Percentiles rank a stretch among this genome's conserved stretches.
Conservation (phyloP, 2,329 filamentous ascomycete species). For the Ceratocystis papillata region DNA sequence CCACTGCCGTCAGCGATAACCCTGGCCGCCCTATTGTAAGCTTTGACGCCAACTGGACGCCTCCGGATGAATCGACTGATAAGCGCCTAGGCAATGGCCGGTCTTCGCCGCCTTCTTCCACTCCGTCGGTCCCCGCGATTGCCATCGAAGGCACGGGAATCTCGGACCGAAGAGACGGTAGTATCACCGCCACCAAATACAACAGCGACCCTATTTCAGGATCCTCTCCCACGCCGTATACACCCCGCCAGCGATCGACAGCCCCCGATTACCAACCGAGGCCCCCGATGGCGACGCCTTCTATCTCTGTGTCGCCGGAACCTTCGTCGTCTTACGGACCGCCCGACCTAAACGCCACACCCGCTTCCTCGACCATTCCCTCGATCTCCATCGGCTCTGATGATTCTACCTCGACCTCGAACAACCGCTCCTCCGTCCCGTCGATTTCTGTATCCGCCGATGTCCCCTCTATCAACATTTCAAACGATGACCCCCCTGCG, state of each 20-base stretch:
- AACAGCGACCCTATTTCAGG: slow-evolving; percentile 5
- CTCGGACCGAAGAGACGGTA: slow-evolving; percentile 8
- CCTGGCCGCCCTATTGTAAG: slow-evolving; percentile 92
- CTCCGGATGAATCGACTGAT: slow-evolving; percentile 60
- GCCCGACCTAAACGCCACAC: slow-evolving; percentile 16
- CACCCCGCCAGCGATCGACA: background rate
- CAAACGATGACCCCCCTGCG: slow-evolving; percentile 30
- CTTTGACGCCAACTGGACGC: slow-evolving; percentile 78
- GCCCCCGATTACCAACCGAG: background rate
- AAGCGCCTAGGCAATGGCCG: slow-evolving; percentile 36
- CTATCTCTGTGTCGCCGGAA: slow-evolving; percentile 45
- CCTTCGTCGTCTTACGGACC: slow-evolving; percentile 29
- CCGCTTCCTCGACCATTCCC: slow-evolving; percentile 14
- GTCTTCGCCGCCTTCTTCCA: slow-evolving; percentile 23
- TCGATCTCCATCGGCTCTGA: slow-evolving; percentile 19
- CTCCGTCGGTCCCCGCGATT: slow-evolving; percentile 15
- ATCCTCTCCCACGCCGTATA: slow-evolving; percentile 8
- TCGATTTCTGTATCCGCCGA: slow-evolving; percentile 33
- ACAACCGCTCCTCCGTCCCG: slow-evolving; percentile 33
- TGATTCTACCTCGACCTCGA: background rate
- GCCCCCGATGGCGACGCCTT: slow-evolving; percentile 37
- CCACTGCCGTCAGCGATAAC: slow-evolving; percentile 80
- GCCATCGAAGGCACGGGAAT: slow-evolving; percentile 16
- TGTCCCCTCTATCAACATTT: slow-evolving; percentile 36
- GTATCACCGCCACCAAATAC: background rate